These are phyloP conservation scores for Penicillium carneum DNA, from an alignment of 2,329 filamentous ascomycete species.

Conservation along the genomic window DNA sequence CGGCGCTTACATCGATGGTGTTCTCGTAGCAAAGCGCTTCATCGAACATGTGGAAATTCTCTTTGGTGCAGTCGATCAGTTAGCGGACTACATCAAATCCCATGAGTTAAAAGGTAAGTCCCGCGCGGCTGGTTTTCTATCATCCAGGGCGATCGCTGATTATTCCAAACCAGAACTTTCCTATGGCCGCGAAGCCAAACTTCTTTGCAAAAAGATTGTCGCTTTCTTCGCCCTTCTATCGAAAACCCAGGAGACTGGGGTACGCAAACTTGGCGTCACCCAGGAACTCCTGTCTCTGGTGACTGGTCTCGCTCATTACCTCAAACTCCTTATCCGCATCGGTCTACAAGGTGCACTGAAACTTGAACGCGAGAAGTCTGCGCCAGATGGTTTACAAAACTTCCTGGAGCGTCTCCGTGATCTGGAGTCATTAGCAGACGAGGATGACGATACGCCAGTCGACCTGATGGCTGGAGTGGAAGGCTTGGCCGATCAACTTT, in stretches of 20 bases:
- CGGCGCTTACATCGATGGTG: constrained; percentile 91
- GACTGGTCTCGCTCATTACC: constrained; percentile 92
- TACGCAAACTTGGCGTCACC: constrained; percentile 89
- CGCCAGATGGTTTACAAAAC: constrained; percentile 75
- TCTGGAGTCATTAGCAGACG: constrained; percentile 76
- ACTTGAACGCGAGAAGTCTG: constrained; percentile 82
- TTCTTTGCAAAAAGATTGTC: constrained; percentile 99
- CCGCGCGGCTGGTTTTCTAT: background rate
- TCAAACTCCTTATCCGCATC: constrained; percentile 96
- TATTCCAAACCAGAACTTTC: constrained; percentile 70
- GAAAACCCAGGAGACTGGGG: constrained; percentile 90
- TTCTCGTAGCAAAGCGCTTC: constrained; percentile 92
- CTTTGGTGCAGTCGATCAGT: constrained; percentile 83
- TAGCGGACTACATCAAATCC: constrained; percentile 75
- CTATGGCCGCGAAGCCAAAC: constrained; percentile 93
- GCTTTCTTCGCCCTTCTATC: constrained; percentile 95
- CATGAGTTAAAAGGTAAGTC: constrained; percentile 76
- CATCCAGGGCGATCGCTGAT: constrained; percentile 34
- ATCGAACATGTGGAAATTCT: constrained; percentile 94
- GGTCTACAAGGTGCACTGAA: constrained; percentile 92
- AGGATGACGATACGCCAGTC: constrained; percentile 68
- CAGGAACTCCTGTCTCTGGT: constrained; percentile 98
- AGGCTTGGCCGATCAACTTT: constrained; percentile 74
- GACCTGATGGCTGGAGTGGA: constrained; percentile 72
- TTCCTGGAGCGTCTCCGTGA: constrained; percentile 85